A percentile compares a stretch with the other conserved stretches of the same genome.
Evolutionary conservation across 2,329 filamentous ascomycete genomes (phyloP).

Genomic region (Nakataea oryzae): DNA sequence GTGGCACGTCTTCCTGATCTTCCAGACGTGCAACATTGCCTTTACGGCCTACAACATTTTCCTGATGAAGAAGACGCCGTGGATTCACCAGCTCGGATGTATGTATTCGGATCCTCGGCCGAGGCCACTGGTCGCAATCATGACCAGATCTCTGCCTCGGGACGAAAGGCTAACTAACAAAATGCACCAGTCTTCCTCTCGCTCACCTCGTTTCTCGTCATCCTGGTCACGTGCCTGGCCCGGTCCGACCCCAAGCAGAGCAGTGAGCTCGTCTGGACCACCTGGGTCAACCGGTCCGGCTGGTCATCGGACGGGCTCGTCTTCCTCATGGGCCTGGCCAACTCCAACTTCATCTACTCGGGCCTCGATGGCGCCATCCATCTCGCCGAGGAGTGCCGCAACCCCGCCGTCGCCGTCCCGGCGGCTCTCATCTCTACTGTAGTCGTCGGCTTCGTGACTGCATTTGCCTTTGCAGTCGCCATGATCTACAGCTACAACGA

Average conservation of each 20-base stretch:
- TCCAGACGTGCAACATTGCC: conserved; percentile 42
- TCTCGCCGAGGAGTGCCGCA: conserved; percentile 46
- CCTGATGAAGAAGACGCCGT: conserved; percentile 42
- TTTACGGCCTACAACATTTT: conserved; percentile 47
- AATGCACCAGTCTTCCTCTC: conserved; percentile 35
- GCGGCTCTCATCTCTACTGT: conserved; percentile 47
- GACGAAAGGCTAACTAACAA: neutral
- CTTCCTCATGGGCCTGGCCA: conserved; percentile 27
- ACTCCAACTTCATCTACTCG: conserved; percentile 28
- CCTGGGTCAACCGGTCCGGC: conserved; percentile 26
- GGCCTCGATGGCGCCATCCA: conserved; percentile 47
- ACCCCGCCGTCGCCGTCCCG: conserved; percentile 44
- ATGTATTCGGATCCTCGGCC: conserved; percentile 42
- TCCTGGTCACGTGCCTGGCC: conserved; percentile 21
- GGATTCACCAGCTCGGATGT: conserved; percentile 47
- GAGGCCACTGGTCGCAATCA: conserved; percentile 40
- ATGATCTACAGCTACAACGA: conserved; percentile 50
- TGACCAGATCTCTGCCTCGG: conserved; percentile 39
- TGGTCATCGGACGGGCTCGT: conserved; percentile 4
- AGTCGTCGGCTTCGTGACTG: conserved; percentile 42
- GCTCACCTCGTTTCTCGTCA: conserved; percentile 40
- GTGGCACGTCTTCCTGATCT: conserved; percentile 42
- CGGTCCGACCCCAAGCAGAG: conserved; percentile 15
- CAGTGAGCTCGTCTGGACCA: conserved; percentile 38
- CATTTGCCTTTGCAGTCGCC: conserved; percentile 46